Base-by-base conservation (phyloP, 257 asterid species). In the Ballota nigra region DNA sequence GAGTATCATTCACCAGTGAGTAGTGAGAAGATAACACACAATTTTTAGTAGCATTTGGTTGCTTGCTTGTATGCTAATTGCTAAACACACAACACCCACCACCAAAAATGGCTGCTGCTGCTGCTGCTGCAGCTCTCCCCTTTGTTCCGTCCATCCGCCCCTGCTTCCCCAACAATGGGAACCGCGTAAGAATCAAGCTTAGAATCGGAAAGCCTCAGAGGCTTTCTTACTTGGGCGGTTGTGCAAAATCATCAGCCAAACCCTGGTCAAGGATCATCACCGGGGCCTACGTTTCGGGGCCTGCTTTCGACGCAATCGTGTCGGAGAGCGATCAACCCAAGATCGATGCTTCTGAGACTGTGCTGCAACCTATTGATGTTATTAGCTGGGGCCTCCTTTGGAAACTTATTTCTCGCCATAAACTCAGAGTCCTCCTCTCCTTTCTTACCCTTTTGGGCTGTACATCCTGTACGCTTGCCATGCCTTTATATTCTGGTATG, bases 301-400 rank as follows among this genome's bases (percentile, higher is more conserved):
- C 97, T 4, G 95, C 88, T 80, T 86, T 87, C 60, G 98, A 93
- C 40, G 86, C 91, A 19, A 76, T 83, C 67, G 92, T 84, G 33
- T 77, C 96, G 9, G 96, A 86, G 55, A 79, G 72, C 59, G 87
- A 88, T 23, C 59, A 52, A 11, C 93, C 90, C n/a, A 88, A 81
- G 70, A 65, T 83, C 40, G 85, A 86, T 31, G 91, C 70, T 47
- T 69, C 86, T 33, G 77, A 74, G 60, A 53, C 16, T 5, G 79
- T 38, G 63, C 80, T 73, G 40, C 74, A 84, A 80, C 89, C 97
- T 7, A 68, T 74, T 63, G 84, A 94, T 56, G 88, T 77, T 33
- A 79, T 94, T 73, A 87, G 86, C 55, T 91, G 97, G 99, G 95
- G 90, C n/a, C 74, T 94, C 43, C 19, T 91, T 68, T 91, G 95